Conservation (phyloP, 2,329 filamentous ascomycete genomes). For the Hypoxylon sp. region DNA sequence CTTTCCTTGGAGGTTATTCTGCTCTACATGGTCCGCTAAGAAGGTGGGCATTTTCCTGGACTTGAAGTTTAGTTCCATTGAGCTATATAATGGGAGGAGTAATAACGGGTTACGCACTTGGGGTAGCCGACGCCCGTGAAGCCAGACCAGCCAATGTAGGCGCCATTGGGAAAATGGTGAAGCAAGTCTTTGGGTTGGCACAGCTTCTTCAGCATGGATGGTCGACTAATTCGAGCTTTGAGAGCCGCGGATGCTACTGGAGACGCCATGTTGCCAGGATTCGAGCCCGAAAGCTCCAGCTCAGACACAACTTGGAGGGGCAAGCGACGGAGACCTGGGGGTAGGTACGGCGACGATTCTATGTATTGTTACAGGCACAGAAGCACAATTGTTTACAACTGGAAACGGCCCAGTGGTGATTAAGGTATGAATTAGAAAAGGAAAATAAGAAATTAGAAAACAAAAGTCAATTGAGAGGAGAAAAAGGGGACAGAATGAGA, state of each 20-base stretch:
- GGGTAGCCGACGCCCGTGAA: constrained; percentile 93
- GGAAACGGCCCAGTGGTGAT: not conserved
- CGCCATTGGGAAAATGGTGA: constrained; percentile 82
- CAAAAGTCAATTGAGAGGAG: constrained; percentile 22
- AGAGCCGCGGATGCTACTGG: constrained; percentile 77
- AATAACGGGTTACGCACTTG: constrained; percentile 69
- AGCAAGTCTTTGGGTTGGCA: constrained; percentile 83
- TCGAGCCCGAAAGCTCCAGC: constrained; percentile 29
- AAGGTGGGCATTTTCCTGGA: constrained; percentile 84
- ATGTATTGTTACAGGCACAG: constrained; percentile 11
- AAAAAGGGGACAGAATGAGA: constrained; percentile 11
- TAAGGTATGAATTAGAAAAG: constrained; percentile 21
- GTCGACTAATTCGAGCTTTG: constrained; percentile 79
- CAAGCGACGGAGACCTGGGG: constrained; percentile 31
- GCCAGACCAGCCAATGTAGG: constrained; percentile 92
- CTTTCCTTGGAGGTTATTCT: constrained; percentile 85
- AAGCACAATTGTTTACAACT: constrained; percentile 2
- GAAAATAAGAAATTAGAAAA: constrained; percentile 25
- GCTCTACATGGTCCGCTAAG: constrained; percentile 88
- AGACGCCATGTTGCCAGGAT: constrained; percentile 58
- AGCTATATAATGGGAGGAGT: not conserved
- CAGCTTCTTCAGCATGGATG: constrained; percentile 84
- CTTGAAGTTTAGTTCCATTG: constrained; percentile 22
- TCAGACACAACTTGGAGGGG: constrained; percentile 22
- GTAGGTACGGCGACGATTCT: constrained; percentile 27